Conservation (phyloP, 192 early-diverging fungal species). For the Phycomyces blakesleeanus region DNA sequence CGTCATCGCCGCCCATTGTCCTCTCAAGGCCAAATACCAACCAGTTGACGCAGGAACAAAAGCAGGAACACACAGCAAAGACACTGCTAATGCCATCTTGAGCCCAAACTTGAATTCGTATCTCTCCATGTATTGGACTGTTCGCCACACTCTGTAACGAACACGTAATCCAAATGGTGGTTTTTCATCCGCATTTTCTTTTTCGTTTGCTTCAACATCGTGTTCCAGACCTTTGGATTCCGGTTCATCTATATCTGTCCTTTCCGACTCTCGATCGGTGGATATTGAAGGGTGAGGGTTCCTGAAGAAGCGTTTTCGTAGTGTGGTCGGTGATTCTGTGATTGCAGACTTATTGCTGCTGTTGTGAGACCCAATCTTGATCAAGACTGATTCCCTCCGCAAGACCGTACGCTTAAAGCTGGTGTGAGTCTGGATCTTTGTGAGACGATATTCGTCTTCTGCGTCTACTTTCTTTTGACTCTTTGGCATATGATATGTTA, state of each 20-base stretch:
- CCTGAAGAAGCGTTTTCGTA: background rate
- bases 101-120: slow-evolving; percentile 48
- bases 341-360: background rate
- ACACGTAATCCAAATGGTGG: slow-evolving; percentile 23
- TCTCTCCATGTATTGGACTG: slow-evolving; percentile 31
- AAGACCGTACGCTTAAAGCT: background rate
- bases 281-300: background rate
- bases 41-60: slow-evolving; percentile 33
- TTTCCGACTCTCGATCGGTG: background rate
- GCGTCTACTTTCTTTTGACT: slow-evolving; percentile 4
- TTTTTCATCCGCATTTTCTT: slow-evolving; percentile 4
- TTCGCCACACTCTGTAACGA: slow-evolving; percentile 42
- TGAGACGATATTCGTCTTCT: slow-evolving; percentile 19
- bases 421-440: slow-evolving; percentile 6
- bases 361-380: background rate
- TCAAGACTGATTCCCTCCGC: background rate
- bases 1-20: slow-evolving; percentile 50
- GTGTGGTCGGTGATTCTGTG: background rate
- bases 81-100: slow-evolving; percentile 46
- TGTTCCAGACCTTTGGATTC: background rate
- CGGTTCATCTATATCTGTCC: background rate
- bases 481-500: slow-evolving; percentile 14
- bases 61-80: slow-evolving; percentile 37
- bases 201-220: background rate
- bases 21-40: slow-evolving; percentile 30